phyloP scores from a whole-genome alignment of 2,329 filamentous ascomycete genomes.

The Fusarium liriodendri region DNA sequence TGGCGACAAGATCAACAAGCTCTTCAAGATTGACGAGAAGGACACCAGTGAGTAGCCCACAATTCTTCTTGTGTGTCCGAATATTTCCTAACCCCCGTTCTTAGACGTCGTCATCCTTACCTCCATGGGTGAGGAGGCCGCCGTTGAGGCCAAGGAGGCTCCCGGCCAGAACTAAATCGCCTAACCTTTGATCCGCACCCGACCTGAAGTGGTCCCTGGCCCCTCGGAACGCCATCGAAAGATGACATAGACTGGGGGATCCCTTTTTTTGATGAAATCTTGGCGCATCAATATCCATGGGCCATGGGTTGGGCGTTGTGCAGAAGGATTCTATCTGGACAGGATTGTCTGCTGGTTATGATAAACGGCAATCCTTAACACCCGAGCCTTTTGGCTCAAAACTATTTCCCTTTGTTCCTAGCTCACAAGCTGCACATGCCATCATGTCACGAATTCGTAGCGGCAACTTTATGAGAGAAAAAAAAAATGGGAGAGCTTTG shows the following conservation, averaged over 20 bases:
- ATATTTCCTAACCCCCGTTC: slow-evolving; percentile 15
- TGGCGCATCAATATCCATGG: slow-evolving; percentile 50
- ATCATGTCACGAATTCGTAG: slow-evolving; percentile 48
- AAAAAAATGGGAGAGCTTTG: slow-evolving; percentile 50
- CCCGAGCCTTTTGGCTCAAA: slow-evolving; percentile 29
- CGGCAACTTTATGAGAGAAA: slow-evolving; percentile 47
- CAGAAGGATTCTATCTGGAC: slow-evolving; percentile 57
- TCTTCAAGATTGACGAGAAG: slow-evolving; percentile 87
- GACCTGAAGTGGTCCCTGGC: slow-evolving; percentile 42
- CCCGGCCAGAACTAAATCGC: slow-evolving; percentile 56
- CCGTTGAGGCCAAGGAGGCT: slow-evolving; percentile 95
- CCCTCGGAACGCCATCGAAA: slow-evolving; percentile 39
- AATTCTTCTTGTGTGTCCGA: neutral
- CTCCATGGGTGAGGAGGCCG: slow-evolving; percentile 94
- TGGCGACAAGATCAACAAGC: slow-evolving; percentile 85
- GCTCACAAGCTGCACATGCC: slow-evolving; percentile 48
- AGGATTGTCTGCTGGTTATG: slow-evolving; percentile 54
- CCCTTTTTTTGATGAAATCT: slow-evolving; percentile 49
- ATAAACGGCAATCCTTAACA: slow-evolving; percentile 43
- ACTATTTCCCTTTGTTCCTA: slow-evolving; percentile 53
- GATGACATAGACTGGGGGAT: slow-evolving; percentile 42
- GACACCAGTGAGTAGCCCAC: slow-evolving; percentile 81
- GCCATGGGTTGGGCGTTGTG: slow-evolving; percentile 56
- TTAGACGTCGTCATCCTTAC: slow-evolving; percentile 91
- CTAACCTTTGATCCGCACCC: slow-evolving; percentile 36